These are phyloP conservation scores for Heimioporus punctisporus DNA, from an alignment of 1,284 basidiomycete genomes.

Conservation along the genomic window DNA sequence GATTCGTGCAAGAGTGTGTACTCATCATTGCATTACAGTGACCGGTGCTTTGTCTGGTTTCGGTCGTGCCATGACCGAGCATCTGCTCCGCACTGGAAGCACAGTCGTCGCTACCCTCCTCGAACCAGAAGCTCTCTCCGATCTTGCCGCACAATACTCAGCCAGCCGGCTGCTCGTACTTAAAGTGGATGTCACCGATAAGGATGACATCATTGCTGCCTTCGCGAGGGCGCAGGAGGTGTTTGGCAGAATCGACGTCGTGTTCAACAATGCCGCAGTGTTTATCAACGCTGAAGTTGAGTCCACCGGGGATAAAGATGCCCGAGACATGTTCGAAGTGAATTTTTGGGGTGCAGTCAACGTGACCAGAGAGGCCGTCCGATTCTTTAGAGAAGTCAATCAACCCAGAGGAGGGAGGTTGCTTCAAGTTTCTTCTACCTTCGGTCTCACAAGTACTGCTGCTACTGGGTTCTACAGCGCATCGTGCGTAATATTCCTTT, in stretches of 20 bases:
- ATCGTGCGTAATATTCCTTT: conserved; percentile 7
- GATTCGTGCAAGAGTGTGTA: too few species aligned
- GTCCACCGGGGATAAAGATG: conserved; percentile 21
- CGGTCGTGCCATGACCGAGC: conserved; percentile 5
- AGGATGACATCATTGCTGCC: conserved; percentile 25
- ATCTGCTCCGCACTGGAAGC: conserved; percentile 31
- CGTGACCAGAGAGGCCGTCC: too few species aligned
- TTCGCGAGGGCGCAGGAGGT: conserved; percentile 33
- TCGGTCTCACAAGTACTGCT: conserved; percentile 10
- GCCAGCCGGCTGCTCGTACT: conserved; percentile 37
- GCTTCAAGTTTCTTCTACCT: conserved; percentile 33
- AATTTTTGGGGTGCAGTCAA: conserved; percentile 1
- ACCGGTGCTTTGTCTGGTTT: neutral
- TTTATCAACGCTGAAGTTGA: conserved; percentile 20
- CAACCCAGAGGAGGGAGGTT: conserved; percentile 32
- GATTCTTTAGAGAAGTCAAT: conserved; percentile 32
- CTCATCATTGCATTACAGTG: neutral
- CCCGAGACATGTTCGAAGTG: conserved; percentile 33
- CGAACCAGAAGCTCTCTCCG: conserved; percentile 26
- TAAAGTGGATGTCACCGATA: conserved; percentile 40
- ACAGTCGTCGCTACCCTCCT: conserved; percentile 38
- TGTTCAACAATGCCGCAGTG: conserved; percentile 36
- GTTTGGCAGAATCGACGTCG: conserved; percentile 45
- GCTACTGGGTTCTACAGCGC: conserved; percentile 11
- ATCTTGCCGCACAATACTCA: conserved; percentile 28